phyloP scores from a whole-genome alignment of 306 rosid genomes.

The Pyrus communis region DNA sequence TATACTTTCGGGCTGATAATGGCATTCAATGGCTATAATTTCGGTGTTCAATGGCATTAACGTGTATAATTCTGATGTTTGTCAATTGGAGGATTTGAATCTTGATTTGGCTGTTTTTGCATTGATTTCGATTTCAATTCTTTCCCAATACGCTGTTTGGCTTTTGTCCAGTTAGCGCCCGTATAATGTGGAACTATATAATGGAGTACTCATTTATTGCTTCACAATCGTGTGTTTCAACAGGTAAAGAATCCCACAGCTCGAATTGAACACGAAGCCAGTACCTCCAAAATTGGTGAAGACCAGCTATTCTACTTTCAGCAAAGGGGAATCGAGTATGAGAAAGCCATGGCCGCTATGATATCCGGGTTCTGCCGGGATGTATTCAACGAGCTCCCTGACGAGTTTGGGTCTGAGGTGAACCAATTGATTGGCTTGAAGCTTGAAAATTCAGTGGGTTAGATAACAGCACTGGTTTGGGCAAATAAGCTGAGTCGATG shows the following conservation, averaged over 20 bases:
- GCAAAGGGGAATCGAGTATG: constrained; percentile 89
- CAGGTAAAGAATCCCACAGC: constrained; percentile 88
- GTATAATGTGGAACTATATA: not conserved
- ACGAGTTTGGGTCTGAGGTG: constrained; percentile 93
- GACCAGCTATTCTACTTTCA: constrained; percentile 90
- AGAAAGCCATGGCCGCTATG: constrained; percentile 97
- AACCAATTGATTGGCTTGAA: constrained; percentile 92
- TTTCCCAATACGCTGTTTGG: not conserved
- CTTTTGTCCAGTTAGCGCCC: not conserved
- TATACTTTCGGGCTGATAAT: not conserved
- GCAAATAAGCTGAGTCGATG: not conserved
- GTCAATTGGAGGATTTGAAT: not conserved
- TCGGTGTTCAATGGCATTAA: not conserved
- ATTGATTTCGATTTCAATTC: not conserved
- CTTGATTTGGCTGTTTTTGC: not conserved
- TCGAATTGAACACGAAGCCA: constrained; percentile 85
- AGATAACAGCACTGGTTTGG: constrained; percentile 5
- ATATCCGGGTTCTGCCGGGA: constrained; percentile 90
- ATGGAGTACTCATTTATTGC: not conserved
- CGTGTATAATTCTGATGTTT: not conserved
- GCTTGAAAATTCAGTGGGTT: constrained; percentile 90
- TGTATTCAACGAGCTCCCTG: constrained; percentile 92
- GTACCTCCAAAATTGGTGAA: constrained; percentile 91
- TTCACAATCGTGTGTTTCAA: not conserved
- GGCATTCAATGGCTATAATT: not conserved